A percentile compares a stretch with the other conserved stretches of the same genome.
These are phyloP conservation scores for Tylopilus felleus DNA, from an alignment of 768 basidiomycete species.

Conservation along the genomic window DNA sequence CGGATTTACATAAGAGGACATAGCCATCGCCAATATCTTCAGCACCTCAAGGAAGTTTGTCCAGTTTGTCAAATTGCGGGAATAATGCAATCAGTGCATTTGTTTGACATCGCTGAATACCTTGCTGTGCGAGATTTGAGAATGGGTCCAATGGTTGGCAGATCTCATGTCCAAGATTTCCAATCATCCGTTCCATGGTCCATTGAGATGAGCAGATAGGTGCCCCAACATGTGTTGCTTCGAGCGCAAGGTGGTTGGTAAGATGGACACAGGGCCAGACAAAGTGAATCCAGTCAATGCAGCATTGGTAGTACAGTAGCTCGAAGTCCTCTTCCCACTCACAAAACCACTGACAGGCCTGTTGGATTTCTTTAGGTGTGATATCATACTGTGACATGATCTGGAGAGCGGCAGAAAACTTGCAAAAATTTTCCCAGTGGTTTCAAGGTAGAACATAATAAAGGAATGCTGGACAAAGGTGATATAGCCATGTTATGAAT, in stretches of 20 bases:
- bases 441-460: not conserved
- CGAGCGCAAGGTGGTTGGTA: not conserved
- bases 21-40: not conserved
- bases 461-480: not conserved
- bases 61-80: not conserved
- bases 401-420: not conserved
- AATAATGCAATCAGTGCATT: not conserved
- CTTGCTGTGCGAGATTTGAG: not conserved
- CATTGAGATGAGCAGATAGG: not conserved
- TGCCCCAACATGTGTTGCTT: not conserved
- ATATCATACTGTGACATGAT: not conserved
- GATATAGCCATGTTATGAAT: not conserved
- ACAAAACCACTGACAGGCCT: not conserved
- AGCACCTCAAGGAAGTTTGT: not conserved
- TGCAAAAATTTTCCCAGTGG: slow-evolving; percentile 1
- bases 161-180: not conserved
- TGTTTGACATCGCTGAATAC: not conserved
- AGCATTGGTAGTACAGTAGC: not conserved
- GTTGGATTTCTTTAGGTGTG: not conserved
- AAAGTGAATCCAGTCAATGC: not conserved
- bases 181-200: slow-evolving; percentile 2
- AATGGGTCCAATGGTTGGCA: not conserved
- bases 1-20: not conserved
- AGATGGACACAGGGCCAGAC: not conserved
- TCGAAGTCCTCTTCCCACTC: not conserved